phyloP scores from a whole-genome alignment of 2,329 filamentous ascomycete genomes.

The Pseudomassariella vexata region DNA sequence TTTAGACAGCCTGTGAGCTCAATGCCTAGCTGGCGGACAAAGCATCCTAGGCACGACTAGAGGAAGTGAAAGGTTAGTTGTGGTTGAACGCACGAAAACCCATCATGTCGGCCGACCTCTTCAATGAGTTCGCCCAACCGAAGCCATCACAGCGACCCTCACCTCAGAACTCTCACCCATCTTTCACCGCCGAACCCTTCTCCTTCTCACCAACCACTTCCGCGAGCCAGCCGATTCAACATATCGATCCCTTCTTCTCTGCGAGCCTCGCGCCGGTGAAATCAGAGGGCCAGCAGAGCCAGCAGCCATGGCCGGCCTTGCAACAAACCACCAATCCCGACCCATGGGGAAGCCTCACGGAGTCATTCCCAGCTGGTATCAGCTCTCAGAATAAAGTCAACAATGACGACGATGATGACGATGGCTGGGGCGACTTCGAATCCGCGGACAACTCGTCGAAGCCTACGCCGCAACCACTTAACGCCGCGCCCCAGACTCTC shows the following conservation, averaged over 20 bases:
- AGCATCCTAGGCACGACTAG: too few relatives aligned
- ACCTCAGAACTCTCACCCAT: neutral
- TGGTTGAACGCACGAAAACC: too few relatives aligned
- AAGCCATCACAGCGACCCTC: conserved; percentile 14
- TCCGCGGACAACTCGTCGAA: conserved; percentile 34
- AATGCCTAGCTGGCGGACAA: too few relatives aligned
- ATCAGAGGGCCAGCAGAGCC: conserved; percentile 11
- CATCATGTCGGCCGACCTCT: conserved; percentile 59
- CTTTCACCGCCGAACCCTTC: conserved; percentile 13
- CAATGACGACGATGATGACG: conserved; percentile 51
- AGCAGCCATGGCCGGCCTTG: conserved; percentile 27
- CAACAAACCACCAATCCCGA: conserved; percentile 13
- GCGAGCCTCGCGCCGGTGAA: conserved; percentile 4
- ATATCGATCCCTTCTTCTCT: conserved; percentile 4
- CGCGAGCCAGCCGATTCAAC: conserved; percentile 1
- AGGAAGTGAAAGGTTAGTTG: too few relatives aligned
- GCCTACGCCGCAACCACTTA: conserved; percentile 15
- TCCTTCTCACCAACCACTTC: too few relatives aligned
- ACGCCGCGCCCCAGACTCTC: conserved; percentile 4
- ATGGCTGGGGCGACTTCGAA: conserved; percentile 66
- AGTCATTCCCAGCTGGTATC: conserved; percentile 2
- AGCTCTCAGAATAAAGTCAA: conserved; percentile 16
- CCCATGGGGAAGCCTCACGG: conserved; percentile 4
- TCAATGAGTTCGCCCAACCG: conserved; percentile 54
- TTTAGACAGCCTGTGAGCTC: too few relatives aligned